Evolutionary conservation across 805 yeast species (phyloP).

Genomic region (Saccharomycopsis synnaedendra): DNA sequence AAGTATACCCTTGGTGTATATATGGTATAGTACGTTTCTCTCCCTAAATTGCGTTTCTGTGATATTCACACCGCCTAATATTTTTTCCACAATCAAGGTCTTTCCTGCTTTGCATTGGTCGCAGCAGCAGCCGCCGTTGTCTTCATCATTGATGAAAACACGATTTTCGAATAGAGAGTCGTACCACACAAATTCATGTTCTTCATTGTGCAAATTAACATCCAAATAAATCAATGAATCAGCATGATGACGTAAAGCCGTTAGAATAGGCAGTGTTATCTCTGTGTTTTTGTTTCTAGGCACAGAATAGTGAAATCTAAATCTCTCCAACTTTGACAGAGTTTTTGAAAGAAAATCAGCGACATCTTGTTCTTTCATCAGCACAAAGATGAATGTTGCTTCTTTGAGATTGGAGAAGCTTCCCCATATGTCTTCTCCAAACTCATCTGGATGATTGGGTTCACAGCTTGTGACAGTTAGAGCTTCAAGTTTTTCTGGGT

Average conservation of each 20-base stretch:
- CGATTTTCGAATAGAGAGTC: constrained; percentile 6
- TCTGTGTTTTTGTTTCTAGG: constrained; percentile 4
- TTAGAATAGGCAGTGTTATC: neutral
- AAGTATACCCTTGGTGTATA: constrained; percentile 8
- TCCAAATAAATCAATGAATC: constrained; percentile 6
- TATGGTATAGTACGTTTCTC: constrained; percentile 1
- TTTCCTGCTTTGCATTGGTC: constrained; percentile 5
- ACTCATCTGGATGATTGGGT: constrained; percentile 1
- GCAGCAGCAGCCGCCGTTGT: constrained; percentile 3
- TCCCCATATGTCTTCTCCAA: constrained; percentile 2
- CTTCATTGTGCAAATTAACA: constrained; percentile 10
- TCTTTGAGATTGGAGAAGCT: constrained; percentile 6
- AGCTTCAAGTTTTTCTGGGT: neutral
- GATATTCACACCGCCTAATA: neutral
- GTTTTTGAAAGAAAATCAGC: constrained; percentile 2
- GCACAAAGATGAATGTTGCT: constrained; percentile 9
- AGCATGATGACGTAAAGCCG: constrained; percentile 2
- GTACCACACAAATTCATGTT: constrained; percentile 10
- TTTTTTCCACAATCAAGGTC: neutral
- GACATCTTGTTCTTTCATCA: constrained; percentile 4
- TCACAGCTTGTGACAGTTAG: constrained; percentile 9
- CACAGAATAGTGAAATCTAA: constrained; percentile 11
- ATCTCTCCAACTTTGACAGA: constrained; percentile 4
- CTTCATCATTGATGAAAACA: constrained; percentile 5
- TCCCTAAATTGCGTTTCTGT: constrained; percentile 3